Conservation (phyloP, 345 rosid genomes). For the Leavenworthia alabamica region DNA sequence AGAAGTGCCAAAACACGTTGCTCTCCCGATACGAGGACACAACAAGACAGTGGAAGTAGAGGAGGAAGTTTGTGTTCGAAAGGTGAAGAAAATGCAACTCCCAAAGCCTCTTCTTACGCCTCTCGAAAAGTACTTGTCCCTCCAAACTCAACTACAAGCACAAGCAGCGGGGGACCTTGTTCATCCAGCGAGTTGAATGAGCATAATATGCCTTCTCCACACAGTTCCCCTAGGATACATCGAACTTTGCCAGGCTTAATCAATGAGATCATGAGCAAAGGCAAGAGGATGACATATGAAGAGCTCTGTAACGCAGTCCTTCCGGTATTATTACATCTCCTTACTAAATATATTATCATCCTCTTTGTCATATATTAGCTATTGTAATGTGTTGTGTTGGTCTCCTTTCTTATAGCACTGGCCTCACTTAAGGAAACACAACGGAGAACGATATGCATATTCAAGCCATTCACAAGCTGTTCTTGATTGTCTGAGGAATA, state of each 20-base stretch:
- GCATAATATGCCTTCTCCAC: constrained; percentile 54
- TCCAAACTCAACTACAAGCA: constrained; percentile 45
- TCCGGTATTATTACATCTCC: constrained; percentile 58
- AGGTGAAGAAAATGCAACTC: constrained; percentile 48
- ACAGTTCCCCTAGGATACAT: constrained; percentile 55
- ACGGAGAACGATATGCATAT: constrained; percentile 97
- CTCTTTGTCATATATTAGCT: background rate
- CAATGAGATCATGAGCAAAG: constrained; percentile 90
- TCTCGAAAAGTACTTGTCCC: constrained; percentile 33
- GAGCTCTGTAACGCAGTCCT: constrained; percentile 93
- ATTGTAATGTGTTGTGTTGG: constrained; percentile 12
- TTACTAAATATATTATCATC: constrained; percentile 7
- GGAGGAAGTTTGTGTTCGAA: constrained; percentile 36
- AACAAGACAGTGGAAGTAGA: constrained; percentile 41
- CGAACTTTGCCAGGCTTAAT: constrained; percentile 86
- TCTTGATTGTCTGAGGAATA: constrained; percentile 93
- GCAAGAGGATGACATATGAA: constrained; percentile 85
- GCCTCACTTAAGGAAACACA: constrained; percentile 94
- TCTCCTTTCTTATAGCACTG: constrained; percentile 68
- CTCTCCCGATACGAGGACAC: constrained; percentile 60
- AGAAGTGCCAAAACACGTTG: constrained; percentile 46
- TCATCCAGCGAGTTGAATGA: constrained; percentile 67
- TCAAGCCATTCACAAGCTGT: constrained; percentile 97
- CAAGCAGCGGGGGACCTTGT: constrained; percentile 76
- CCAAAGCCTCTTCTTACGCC: constrained; percentile 13